Conservation (phyloP, 2,329 filamentous ascomycete species). For the Pyricularia grisea region DNA sequence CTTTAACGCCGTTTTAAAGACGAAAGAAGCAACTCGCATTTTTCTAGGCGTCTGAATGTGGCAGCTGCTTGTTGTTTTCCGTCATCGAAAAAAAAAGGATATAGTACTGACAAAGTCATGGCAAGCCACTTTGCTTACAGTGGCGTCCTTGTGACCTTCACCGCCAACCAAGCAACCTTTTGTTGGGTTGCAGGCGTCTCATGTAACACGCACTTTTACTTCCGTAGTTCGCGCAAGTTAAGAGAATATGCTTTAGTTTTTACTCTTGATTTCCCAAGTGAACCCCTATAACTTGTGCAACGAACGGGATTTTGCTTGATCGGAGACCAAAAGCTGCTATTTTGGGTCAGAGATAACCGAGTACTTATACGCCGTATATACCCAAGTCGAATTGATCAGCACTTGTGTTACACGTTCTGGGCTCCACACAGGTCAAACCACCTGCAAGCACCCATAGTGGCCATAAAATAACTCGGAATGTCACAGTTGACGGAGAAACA, state of each 20-base stretch:
- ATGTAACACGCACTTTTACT: not conserved
- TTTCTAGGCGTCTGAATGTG: not conserved
- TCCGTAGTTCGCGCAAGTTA: not conserved
- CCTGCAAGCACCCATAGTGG: not conserved
- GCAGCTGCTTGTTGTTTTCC: not conserved
- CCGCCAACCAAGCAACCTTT: not conserved
- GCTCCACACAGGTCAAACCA: not conserved
- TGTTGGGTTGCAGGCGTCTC: not conserved
- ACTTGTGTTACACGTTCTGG: not conserved
- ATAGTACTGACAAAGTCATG: not conserved
- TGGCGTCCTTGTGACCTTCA: not conserved
- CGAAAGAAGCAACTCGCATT: not conserved
- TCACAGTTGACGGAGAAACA: not conserved
- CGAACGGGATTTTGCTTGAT: not conserved
- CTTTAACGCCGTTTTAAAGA: too few species aligned
- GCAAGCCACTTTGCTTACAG: not conserved
- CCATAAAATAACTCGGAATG: not conserved
- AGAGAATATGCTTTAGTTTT: not conserved
- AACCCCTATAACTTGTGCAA: not conserved
- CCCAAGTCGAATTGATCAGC: not conserved
- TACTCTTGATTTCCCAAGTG: not conserved
- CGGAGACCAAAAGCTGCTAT: not conserved
- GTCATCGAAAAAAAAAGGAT: not conserved
- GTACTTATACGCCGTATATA: not conserved
- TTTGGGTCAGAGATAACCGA: not conserved